Evolutionary conservation across 805 yeast genomes (phyloP), one percentile per base, ranked within the genome.

Genomic region (Starmerella vaccinii): DNA sequence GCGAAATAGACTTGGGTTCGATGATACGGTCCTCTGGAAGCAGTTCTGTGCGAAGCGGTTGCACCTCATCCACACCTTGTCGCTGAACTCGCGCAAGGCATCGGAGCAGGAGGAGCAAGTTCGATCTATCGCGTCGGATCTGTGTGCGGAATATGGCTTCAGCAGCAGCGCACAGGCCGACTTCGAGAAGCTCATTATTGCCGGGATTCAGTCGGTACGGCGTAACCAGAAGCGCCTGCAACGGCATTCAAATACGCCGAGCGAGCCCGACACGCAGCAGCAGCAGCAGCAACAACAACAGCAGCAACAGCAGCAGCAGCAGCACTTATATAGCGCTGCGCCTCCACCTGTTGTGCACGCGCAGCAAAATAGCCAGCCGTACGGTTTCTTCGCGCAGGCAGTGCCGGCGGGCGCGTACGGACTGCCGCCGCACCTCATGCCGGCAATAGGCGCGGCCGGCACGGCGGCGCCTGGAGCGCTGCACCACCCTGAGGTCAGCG

Each of bases 141-240:
- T 90, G 42, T 71, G 95, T 60, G 70, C 73, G 1, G 98, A 92
- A 67, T 92, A 86, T 60, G 77, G 79, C 5, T 89, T 80, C 63
- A 76, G 82, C 2, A 67, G 66, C 2, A 74, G 73, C 5, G 73
- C 78, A 13, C 68, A 79, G 24, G 66, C 71, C 1, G 97, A 92
- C 57, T 90, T 90, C 63, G 95, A 88, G 65, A 84, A 82, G 64
- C 72, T 90, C 32, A 97, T 92, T 0, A 72, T 95, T 33, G 94
- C 95, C 9, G 97, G 96, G 1, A 82, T 90, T 24, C 98, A 90
- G 66, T 82, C 94, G 47, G 97, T 85, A 1, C 71, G 97, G 55
- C 72, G 98, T 57, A 90, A 90, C 65, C 74, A 95, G 53, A 57
- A 57, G 27, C 55, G 59, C 6, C 50, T 56, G 12, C 50, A 54